Evolutionary conservation across 2,329 filamentous ascomycete species (phyloP).

Genomic region (Bipolaris zeicola): DNA sequence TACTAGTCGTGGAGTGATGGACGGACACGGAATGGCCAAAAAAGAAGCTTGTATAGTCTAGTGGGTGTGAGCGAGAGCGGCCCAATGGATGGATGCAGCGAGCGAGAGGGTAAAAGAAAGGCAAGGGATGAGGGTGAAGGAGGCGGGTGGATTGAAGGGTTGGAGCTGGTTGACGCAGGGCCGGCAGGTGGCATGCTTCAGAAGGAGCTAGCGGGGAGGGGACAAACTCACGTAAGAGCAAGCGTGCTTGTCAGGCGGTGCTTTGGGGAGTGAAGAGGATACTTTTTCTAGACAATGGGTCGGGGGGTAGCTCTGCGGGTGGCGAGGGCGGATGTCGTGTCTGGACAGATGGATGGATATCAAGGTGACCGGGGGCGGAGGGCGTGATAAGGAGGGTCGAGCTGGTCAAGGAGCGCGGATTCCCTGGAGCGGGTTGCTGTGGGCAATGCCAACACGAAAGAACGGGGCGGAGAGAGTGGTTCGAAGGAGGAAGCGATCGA

Average conservation of each 20-base stretch:
- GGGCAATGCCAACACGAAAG: slow-evolving; percentile 38
- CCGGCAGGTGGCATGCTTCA: slow-evolving; percentile 25
- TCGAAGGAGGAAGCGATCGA: slow-evolving; percentile 48
- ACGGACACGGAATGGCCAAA: slow-evolving; percentile 31
- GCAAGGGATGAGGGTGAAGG: slow-evolving; percentile 3
- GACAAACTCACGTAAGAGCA: slow-evolving; percentile 35
- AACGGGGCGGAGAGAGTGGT: slow-evolving; percentile 44
- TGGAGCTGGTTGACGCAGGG: slow-evolving; percentile 21
- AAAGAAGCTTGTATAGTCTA: slow-evolving; percentile 35
- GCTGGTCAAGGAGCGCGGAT: slow-evolving; percentile 47
- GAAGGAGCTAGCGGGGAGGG: slow-evolving; percentile 34
- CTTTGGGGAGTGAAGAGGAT: slow-evolving; percentile 33
- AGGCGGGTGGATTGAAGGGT: slow-evolving; percentile 6
- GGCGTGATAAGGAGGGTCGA: slow-evolving; percentile 43
- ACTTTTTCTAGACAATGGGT: slow-evolving; percentile 38
- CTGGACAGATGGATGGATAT: slow-evolving; percentile 16
- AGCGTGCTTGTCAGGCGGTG: slow-evolving; percentile 24
- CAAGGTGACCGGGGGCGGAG: slow-evolving; percentile 15
- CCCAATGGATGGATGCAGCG: neutral
- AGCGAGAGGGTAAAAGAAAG: neutral
- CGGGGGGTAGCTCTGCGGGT: slow-evolving; percentile 24
- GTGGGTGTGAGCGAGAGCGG: slow-evolving; percentile 22
- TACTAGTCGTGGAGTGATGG: slow-evolving; percentile 33
- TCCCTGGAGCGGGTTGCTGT: slow-evolving; percentile 42
- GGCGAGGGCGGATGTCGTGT: slow-evolving; percentile 36